Evolutionary conservation across 352 stramenopile genomes (phyloP).

Genomic region (Globisporangium uncinulatum): DNA sequence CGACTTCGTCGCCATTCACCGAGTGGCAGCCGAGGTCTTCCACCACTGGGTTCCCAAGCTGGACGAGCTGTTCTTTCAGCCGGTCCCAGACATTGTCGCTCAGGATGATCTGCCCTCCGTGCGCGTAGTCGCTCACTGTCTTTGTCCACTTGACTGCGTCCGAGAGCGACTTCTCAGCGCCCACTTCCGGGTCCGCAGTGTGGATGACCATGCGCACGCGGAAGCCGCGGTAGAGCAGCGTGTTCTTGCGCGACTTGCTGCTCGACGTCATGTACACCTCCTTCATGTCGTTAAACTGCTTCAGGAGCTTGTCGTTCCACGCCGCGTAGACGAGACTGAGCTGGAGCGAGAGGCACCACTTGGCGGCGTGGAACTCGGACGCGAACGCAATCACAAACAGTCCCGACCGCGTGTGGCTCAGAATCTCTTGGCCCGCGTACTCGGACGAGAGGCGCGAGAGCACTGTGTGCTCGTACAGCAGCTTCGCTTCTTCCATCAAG

Average conservation of each 20-base stretch:
- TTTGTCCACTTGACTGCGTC: constrained; percentile 84
- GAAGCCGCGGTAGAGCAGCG: constrained; percentile 78
- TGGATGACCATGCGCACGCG: constrained; percentile 86
- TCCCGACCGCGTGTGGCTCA: constrained; percentile 66
- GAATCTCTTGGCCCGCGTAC: constrained; percentile 77
- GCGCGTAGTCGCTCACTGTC: constrained; percentile 74
- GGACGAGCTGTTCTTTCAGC: constrained; percentile 82
- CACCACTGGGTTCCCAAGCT: constrained; percentile 84
- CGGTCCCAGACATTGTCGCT: constrained; percentile 84
- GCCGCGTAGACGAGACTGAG: constrained; percentile 80
- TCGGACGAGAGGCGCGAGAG: constrained; percentile 76
- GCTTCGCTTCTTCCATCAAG: constrained; percentile 82
- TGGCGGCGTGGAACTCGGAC: constrained; percentile 82
- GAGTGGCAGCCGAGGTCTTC: constrained; percentile 77
- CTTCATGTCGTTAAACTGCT: constrained; percentile 77
- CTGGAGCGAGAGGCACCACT: constrained; percentile 84
- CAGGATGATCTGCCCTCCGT: constrained; percentile 81
- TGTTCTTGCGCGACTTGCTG: constrained; percentile 67
- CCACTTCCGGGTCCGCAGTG: constrained; percentile 46
- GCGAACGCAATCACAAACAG: constrained; percentile 83
- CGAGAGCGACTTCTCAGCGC: constrained; percentile 51
- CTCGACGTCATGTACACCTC: constrained; percentile 54
- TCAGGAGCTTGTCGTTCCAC: constrained; percentile 86
- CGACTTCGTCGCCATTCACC: constrained; percentile 65
- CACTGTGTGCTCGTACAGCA: constrained; percentile 85